Percentiles rank a stretch among this genome's conserved stretches.
These are phyloP conservation scores for Fusarium globosum DNA, from an alignment of 2,329 filamentous ascomycete species.

Conservation along the genomic window DNA sequence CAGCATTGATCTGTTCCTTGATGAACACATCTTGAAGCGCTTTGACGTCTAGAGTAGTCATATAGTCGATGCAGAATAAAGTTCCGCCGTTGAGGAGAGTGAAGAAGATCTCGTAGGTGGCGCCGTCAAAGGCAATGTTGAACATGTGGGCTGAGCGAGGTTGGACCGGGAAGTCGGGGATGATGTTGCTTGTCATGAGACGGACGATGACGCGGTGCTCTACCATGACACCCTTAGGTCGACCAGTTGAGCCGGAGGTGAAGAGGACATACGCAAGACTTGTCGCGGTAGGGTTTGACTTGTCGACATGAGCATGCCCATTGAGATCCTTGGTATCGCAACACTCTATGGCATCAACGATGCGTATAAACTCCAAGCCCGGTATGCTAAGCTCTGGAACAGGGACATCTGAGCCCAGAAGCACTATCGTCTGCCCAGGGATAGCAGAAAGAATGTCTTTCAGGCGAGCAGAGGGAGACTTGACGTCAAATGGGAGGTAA, in stretches of 20 bases:
- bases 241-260: conserved; percentile 63
- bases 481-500: conserved; percentile 41
- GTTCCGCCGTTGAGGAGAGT: conserved; percentile 38
- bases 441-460: conserved; percentile 25
- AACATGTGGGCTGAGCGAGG: conserved; percentile 24
- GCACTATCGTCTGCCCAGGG: neutral
- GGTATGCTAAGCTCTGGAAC: neutral
- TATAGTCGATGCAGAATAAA: conserved; percentile 30
- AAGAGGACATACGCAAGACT: conserved; percentile 55
- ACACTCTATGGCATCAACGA: neutral
- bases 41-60: conserved; percentile 14
- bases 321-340: neutral
- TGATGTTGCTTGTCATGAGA: conserved; percentile 14
- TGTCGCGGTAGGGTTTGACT: neutral
- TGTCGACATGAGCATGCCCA: fast-evolving
- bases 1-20: conserved; percentile 5
- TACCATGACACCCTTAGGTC: conserved; percentile 61
- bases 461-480: conserved; percentile 23
- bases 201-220: conserved; percentile 35
- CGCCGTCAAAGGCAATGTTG: conserved; percentile 37
- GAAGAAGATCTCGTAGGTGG: conserved; percentile 34
- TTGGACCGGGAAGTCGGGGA: neutral
- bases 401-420: conserved; percentile 7
- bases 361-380: neutral
- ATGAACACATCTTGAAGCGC: conserved; percentile 17